Percentiles rank a stretch among this genome's conserved stretches.
Conservation (phyloP, 148 eudicot species). For the Amaranthus palmeri region DNA sequence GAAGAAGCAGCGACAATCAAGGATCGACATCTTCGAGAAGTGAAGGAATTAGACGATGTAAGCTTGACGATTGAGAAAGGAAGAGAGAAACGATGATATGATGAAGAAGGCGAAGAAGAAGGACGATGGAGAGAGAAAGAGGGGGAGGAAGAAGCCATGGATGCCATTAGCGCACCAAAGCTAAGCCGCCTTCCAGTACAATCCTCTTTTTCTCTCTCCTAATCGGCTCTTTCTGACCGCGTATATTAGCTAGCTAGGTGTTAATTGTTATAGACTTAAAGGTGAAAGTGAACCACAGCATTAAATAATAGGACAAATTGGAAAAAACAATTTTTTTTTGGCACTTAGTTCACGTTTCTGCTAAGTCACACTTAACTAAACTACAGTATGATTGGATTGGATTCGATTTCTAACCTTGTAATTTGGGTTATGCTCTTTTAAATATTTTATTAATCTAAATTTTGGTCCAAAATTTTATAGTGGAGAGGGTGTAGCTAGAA, state of each 20-base stretch:
- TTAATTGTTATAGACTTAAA: neutral
- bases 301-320: neutral
- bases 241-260: neutral
- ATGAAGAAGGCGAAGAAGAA: conserved; percentile 14
- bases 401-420: no score
- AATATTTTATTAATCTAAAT: no score
- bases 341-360: neutral
- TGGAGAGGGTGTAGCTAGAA: no score
- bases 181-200: neutral
- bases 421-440: no score
- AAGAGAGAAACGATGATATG: neutral
- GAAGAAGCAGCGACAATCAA: conserved; percentile 28
- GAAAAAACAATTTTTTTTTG: conserved; percentile 4
- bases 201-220: conserved; percentile 14
- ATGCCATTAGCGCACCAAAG: conserved; percentile 10
- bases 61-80: conserved; percentile 24
- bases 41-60: conserved; percentile 13
- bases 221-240: neutral
- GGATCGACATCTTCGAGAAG: conserved; percentile 25
- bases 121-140: conserved; percentile 23
- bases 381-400: no score
- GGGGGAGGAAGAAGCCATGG: conserved; percentile 24
- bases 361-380: neutral
- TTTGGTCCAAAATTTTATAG: no score
- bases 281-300: conserved; percentile 11